phyloP scores from a whole-genome alignment of 2,329 filamentous ascomycete genomes.

The Fusarium phyllophilum region DNA sequence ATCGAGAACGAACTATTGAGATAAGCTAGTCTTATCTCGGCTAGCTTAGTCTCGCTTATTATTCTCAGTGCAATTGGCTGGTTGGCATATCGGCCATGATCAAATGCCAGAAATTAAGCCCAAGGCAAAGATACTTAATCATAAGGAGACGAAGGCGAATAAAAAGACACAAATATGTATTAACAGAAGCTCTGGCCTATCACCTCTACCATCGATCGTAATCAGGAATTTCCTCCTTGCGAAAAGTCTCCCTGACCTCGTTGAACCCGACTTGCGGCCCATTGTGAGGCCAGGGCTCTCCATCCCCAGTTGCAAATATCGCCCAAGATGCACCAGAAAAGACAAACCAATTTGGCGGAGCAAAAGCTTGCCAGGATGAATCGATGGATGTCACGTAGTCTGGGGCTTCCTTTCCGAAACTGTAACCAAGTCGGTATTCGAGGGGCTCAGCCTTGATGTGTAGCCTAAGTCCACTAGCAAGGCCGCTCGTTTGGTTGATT shows the following conservation, averaged over 20 bases:
- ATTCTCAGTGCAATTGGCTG: background rate
- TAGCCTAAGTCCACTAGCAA: background rate
- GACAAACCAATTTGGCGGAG: background rate
- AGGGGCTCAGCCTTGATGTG: background rate
- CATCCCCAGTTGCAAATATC: background rate
- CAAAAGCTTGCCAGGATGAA: background rate
- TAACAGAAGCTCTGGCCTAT: too few species aligned
- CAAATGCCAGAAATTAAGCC: background rate
- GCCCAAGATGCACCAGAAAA: background rate
- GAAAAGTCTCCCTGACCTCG: background rate
- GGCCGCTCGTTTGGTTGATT: background rate
- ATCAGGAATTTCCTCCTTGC: background rate
- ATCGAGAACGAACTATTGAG: too few species aligned
- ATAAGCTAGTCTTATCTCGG: too few species aligned
- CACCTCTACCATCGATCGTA: background rate
- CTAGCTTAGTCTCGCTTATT: too few species aligned
- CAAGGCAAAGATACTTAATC: background rate
- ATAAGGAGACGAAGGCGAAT: background rate
- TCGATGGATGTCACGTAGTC: background rate
- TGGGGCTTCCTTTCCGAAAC: background rate
- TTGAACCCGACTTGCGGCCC: background rate
- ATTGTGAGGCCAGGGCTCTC: background rate
- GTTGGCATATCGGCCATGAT: background rate
- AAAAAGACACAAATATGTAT: background rate
- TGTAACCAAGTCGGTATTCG: background rate